These are phyloP conservation scores for Pseudogymnoascus sp. DNA, from an alignment of 2,329 filamentous ascomycete species.

Conservation along the genomic window DNA sequence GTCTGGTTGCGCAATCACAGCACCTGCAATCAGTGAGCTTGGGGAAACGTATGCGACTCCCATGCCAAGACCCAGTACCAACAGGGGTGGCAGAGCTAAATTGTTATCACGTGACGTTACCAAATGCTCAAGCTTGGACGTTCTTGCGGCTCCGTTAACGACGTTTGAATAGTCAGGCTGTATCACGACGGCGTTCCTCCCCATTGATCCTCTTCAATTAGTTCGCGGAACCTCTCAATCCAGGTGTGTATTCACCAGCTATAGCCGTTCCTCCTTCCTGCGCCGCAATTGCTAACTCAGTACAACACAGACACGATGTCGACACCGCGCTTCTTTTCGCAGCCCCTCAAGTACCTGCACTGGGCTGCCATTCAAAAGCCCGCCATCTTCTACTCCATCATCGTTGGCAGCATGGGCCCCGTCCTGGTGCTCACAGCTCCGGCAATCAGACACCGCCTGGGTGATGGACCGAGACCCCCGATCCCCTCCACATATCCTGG, in stretches of 20 bases:
- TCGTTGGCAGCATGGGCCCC: conserved; percentile 67
- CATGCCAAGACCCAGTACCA: conserved; percentile 23
- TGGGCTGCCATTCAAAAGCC: conserved; percentile 86
- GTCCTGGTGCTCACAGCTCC: conserved; percentile 62
- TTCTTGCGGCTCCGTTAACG: conserved; percentile 7
- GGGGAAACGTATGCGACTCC: conserved; percentile 27
- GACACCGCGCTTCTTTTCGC: conserved; percentile 72
- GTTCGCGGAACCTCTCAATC: background rate
- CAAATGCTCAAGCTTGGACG: background rate
- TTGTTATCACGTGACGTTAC: background rate
- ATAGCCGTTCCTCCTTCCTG: background rate
- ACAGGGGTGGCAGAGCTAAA: conserved; percentile 12
- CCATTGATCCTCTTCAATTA: conserved; percentile 1
- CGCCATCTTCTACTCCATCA: conserved; percentile 79
- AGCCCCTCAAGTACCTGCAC: conserved; percentile 74
- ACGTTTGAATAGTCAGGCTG: conserved; percentile 4
- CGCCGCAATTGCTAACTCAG: background rate
- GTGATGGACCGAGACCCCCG: conserved; percentile 61
- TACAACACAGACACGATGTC: conserved; percentile 45
- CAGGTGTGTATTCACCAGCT: background rate
- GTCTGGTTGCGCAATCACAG: conserved; percentile 17
- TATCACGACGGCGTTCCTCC: conserved; percentile 1
- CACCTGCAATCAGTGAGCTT: conserved; percentile 21
- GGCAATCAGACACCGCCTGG: conserved; percentile 62
- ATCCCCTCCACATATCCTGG: conserved; percentile 90